phyloP scores from a whole-genome alignment of 345 rosid genomes.

The Orychophragmus violaceus region DNA sequence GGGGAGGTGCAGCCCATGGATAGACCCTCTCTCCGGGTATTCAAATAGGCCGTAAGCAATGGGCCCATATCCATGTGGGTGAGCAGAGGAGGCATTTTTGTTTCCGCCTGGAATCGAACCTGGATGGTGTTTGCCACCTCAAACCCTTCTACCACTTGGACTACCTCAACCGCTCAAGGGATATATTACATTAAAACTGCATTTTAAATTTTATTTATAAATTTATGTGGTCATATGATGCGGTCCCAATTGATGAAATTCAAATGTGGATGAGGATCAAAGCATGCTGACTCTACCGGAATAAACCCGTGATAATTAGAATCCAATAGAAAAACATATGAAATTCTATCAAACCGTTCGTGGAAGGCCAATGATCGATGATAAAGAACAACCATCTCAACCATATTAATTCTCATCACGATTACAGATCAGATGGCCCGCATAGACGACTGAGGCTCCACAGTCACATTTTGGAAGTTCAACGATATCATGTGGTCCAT shows the following conservation, averaged over 20 bases:
- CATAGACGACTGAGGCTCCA: not conserved
- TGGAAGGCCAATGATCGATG: too few species aligned
- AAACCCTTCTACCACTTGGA: too few species aligned
- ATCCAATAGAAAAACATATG: not conserved
- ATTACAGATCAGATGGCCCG: slow-evolving; percentile 1
- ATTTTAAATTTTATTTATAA: not conserved
- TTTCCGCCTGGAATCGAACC: too few species aligned
- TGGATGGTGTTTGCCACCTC: too few species aligned
- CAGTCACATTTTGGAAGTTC: too few species aligned
- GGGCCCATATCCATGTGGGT: too few species aligned
- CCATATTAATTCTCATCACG: not conserved
- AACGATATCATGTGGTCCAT: slow-evolving; percentile 6
- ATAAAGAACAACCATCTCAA: not conserved
- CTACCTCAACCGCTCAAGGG: too few species aligned
- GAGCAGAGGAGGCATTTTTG: too few species aligned
- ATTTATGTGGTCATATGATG: not conserved
- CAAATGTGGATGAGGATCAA: too few species aligned
- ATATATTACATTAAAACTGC: not conserved
- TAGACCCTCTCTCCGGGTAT: too few species aligned
- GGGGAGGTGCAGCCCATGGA: too few species aligned
- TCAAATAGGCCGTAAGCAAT: too few species aligned
- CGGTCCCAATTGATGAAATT: not conserved
- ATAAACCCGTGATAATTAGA: not conserved
- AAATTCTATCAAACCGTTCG: not conserved
- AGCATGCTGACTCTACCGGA: not conserved